These are phyloP conservation scores for Coccinonectria pachysandricola DNA, from an alignment of 2,329 filamentous ascomycete species.

Conservation along the genomic window DNA sequence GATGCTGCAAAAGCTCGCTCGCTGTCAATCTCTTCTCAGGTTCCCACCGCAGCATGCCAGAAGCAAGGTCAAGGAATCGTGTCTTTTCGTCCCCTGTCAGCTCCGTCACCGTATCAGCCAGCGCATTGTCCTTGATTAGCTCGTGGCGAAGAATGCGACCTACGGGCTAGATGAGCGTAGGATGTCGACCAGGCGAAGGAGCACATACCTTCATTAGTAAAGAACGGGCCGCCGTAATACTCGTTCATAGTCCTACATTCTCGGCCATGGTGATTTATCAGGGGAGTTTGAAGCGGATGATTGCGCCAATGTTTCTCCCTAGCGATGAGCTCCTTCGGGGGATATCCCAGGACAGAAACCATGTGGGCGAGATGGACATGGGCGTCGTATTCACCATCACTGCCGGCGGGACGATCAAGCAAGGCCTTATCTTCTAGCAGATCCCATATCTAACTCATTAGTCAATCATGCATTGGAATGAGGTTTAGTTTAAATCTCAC, in stretches of 20 bases:
- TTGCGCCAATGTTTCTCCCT: slow-evolving; percentile 10
- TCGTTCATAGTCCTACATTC: slow-evolving; percentile 12
- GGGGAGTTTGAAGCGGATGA: slow-evolving; percentile 1
- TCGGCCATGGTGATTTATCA: slow-evolving; percentile 1
- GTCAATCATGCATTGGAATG: neutral
- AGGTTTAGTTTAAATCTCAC: slow-evolving; percentile 1
- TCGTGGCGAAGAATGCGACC: slow-evolving; percentile 6
- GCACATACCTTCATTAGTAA: slow-evolving; percentile 6
- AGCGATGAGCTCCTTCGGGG: slow-evolving; percentile 6
- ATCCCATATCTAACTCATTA: slow-evolving; percentile 15
- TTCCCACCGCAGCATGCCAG: slow-evolving; percentile 16
- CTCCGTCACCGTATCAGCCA: slow-evolving; percentile 11
- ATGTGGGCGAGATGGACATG: slow-evolving; percentile 15
- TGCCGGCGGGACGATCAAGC: slow-evolving; percentile 8
- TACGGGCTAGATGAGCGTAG: neutral
- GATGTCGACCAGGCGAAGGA: neutral
- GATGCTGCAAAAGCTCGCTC: slow-evolving; percentile 13
- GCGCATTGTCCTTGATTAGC: slow-evolving; percentile 2
- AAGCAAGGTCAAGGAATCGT: slow-evolving; percentile 13
- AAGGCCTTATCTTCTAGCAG: slow-evolving; percentile 10
- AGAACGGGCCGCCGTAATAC: slow-evolving; percentile 12
- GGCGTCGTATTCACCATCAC: slow-evolving; percentile 13
- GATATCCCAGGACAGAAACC: slow-evolving; percentile 9
- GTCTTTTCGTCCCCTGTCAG: slow-evolving; percentile 12
- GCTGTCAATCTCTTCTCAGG: slow-evolving; percentile 16